Evolutionary conservation across 2,329 filamentous ascomycete genomes (phyloP).

Genomic region (Colletotrichum sp.): DNA sequence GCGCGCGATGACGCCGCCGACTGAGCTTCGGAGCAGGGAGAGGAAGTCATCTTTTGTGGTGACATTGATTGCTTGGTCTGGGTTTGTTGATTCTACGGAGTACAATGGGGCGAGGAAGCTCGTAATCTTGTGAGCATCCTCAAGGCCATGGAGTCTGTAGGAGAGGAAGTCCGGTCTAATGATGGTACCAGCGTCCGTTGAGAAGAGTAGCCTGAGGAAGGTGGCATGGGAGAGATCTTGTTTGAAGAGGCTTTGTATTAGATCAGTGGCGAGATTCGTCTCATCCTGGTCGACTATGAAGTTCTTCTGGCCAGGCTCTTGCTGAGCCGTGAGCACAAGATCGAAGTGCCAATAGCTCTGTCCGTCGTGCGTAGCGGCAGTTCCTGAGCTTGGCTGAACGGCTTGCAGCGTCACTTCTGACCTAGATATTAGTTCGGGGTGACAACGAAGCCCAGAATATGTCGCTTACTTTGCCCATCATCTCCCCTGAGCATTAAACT

Average conservation of each 20-base stretch:
- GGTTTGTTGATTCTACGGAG: not conserved
- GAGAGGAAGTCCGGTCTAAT: not conserved
- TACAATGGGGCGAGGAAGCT: not conserved
- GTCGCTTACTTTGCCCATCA: not conserved
- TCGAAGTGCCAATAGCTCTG: not conserved
- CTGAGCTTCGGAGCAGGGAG: not conserved
- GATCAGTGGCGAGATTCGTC: not conserved
- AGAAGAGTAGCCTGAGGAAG: not conserved
- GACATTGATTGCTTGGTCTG: not conserved
- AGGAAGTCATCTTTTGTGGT: not conserved
- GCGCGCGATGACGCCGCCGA: not conserved
- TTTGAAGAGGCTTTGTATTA: not conserved
- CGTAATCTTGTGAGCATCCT: not conserved
- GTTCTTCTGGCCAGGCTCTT: rapidly evolving
- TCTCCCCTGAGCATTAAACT: not conserved
- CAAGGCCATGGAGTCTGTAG: not conserved
- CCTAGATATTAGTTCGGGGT: not conserved
- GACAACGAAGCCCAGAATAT: rapidly evolving
- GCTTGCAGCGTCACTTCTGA: not conserved
- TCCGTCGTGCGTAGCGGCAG: not conserved
- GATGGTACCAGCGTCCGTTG: not conserved
- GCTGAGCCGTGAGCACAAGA: not conserved
- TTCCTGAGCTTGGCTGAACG: not conserved
- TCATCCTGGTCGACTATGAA: not conserved
- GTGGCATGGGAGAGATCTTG: not conserved